These are phyloP conservation scores for Ceratobasidium sp. DNA, from an alignment of 1,284 basidiomycete genomes.

Conservation along the genomic window DNA sequence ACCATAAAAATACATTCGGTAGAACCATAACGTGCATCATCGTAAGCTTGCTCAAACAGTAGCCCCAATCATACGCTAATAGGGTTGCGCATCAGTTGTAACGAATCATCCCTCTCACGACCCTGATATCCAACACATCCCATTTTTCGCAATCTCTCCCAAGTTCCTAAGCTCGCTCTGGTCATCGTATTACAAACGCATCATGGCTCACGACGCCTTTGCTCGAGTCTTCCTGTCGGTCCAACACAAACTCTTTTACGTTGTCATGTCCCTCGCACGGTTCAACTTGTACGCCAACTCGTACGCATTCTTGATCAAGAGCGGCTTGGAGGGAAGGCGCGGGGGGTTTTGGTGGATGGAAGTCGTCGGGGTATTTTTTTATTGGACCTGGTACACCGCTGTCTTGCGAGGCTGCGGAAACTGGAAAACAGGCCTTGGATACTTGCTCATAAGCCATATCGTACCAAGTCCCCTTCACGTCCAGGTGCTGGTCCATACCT, in stretches of 20 bases:
- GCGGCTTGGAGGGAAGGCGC: constrained; percentile 65
- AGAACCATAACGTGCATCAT: constrained; percentile 99
- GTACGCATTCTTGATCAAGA: constrained; percentile 76
- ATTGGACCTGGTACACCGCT: constrained; percentile 78
- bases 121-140: constrained; percentile 93
- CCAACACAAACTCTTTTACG: constrained; percentile 94
- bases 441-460: constrained; percentile 79
- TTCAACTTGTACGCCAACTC: constrained; percentile 96
- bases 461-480: constrained; percentile 85
- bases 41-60: constrained; percentile 50
- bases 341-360: constrained; percentile 78
- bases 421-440: constrained; percentile 69
- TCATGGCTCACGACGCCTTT: constrained; percentile 79
- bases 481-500: constrained; percentile 56
- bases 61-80: constrained; percentile 7
- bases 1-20: constrained; percentile 40
- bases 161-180: constrained; percentile 85
- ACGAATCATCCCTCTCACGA: constrained; percentile 98
- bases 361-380: constrained; percentile 69
- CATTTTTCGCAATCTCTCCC: constrained; percentile 94
- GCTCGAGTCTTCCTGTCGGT: constrained; percentile 71
- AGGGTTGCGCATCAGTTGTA: constrained; percentile 69
- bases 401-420: constrained; percentile 69
- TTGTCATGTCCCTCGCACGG: constrained; percentile 88
- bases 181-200: constrained; percentile 94